Evolutionary conservation across 495 filamentous ascomycete species (phyloP).

Genomic region (Rostrohypoxylon terebratum): DNA sequence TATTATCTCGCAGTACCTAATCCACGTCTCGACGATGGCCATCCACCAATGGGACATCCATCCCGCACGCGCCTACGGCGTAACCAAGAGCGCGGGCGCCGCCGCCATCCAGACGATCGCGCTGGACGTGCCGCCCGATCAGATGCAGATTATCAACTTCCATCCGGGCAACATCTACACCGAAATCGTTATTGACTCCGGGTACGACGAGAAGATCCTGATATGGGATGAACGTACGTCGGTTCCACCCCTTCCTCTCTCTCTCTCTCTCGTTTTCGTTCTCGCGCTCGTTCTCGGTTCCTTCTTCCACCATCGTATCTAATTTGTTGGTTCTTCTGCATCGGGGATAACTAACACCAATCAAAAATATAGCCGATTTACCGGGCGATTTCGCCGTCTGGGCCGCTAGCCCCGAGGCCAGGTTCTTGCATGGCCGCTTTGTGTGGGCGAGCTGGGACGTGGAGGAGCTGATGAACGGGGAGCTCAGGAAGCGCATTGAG

Average conservation of each 20-base stretch:
- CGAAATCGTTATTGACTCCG: constrained; percentile 38
- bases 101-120: constrained; percentile 55
- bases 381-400: constrained; percentile 64
- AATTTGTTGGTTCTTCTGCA: background rate
- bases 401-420: constrained; percentile 61
- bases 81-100: constrained; percentile 56
- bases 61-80: constrained; percentile 43
- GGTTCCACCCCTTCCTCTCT: background rate
- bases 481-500: constrained; percentile 52
- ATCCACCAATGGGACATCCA: constrained; percentile 41
- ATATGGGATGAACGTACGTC: constrained; percentile 56
- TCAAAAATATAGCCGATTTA: constrained; percentile 50
- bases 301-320: background rate
- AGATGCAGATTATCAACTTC: constrained; percentile 59
- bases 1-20: constrained; percentile 41
- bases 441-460: constrained; percentile 66
- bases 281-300: background rate
- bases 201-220: constrained; percentile 26
- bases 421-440: constrained; percentile 64
- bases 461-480: constrained; percentile 57
- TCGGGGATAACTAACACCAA: background rate
- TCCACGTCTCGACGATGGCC: constrained; percentile 53
- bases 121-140: constrained; percentile 39
- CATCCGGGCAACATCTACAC: constrained; percentile 58
- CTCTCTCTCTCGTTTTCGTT: background rate